Base-by-base conservation (phyloP, 2,329 filamentous ascomycete species). In the Penicillium sp. region DNA sequence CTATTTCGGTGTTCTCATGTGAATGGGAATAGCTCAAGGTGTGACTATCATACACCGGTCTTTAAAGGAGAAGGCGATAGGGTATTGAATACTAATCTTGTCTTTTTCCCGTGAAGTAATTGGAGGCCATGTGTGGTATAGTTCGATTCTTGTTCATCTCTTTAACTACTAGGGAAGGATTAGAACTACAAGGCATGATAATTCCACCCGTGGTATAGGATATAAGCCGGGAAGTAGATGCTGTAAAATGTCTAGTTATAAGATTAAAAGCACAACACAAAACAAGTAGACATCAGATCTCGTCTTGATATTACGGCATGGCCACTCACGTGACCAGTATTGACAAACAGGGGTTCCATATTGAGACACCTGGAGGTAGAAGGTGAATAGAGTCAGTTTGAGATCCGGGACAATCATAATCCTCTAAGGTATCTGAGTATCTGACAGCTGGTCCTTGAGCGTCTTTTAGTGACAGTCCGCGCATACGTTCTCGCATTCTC, bases 301-400 rank as follows among this genome's bases (percentile, higher is more conserved):
- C 3, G 11, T 11, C 31, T 42, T 46, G 16, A 55, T 55, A 55
- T 46, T 40, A 35, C 53, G 40, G 11, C 2, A 55, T 52, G 53
- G 29, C 53, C 40, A 32, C 32, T 34, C 53, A 55, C 53, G 53
- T 55, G 53, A 2, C 6, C 2, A 1, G 2, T 35, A 18, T 55
- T 39, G 20, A 55, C 53, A 45, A 51, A 52, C 48, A 52, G 53
- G 53, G 53, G 48, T 35, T 55, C 31, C 38, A 50, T n/a, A 20
- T 5, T 8, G 26, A 44, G 35, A 39, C 50, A 34, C 20, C 44
- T 22, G 14, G 24, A 53, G 5, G 14, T 29, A 37, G 26, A 26
- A 43, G 11, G 16, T 51, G 32, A 35, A 43, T 14, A 24, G 18
- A 22, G 18, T 32, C n/a, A 20, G 8, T 5, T 52, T 34, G 3